Base-by-base conservation (phyloP, 345 rosid genomes). In the Anastatica hierochuntica region DNA sequence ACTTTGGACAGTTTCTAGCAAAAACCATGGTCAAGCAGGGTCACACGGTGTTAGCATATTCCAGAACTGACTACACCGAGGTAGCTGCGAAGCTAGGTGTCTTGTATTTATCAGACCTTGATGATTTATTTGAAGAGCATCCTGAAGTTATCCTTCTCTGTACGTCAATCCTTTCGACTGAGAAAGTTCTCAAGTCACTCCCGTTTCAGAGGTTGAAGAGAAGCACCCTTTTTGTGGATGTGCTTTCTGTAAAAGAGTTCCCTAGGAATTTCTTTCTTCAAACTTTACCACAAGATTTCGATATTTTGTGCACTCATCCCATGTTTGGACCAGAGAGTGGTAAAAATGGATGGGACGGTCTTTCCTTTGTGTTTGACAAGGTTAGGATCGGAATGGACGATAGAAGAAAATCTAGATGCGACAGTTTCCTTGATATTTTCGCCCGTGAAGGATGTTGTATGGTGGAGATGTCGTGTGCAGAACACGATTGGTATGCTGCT, bases 301-400 rank as follows among this genome's bases (percentile, higher is more conserved):
- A 85, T 69, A 70, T 83, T 65, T 73, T 85, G 33, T 88, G 97
- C 62, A 72, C 95, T 0, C 92, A 82, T 46, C 92, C 97, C 8
- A 85, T 82, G 97, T 85, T 85, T 54, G 95, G 92, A 24, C 97
- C 87, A 0, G 92, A 82, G 67, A 88, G 92, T 45, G 95, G 88
- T 47, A 84, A 73, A 67, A 72, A 80, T 19, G 88, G 88, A n/a
- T 88, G 95, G 92, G 43, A 43, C 7, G 51, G 49, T 55, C 97
- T 88, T 33, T 41, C 84, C 19, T 82, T 85, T 56, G 74, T 82
- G 48, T 88, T 80, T 48, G 95, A 85, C 34, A 77, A 77, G 77
- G 95, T 85, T 26, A 77, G 92, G 70, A 42, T 85, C 10, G 86
- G 84, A 44, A 47, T 2, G 17, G 74, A 69, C 10, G 77, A 69